Evolutionary conservation across 176 grass and related monocot genomes (phyloP).

Genomic region (Aegilops bicornis): DNA sequence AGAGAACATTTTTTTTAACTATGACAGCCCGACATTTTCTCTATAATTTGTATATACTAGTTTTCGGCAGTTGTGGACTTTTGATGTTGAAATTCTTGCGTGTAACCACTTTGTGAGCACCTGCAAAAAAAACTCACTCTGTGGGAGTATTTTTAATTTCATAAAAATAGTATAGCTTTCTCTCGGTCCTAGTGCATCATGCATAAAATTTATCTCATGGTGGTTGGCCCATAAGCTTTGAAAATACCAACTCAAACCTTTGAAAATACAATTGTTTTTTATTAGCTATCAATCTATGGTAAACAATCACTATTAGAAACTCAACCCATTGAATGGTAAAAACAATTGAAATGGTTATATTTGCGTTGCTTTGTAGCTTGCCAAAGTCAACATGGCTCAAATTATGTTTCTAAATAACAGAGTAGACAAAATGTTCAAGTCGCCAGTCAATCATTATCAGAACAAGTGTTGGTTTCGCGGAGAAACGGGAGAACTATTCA

Average conservation of each 20-base stretch:
- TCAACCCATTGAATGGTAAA: not conserved
- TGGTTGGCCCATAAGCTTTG: too few relatives aligned
- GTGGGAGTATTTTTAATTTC: not conserved
- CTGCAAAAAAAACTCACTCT: not conserved
- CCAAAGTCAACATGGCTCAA: not conserved
- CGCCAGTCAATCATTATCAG: not conserved
- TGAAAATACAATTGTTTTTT: not conserved
- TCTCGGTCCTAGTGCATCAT: too few relatives aligned
- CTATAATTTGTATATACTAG: not conserved
- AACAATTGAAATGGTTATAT: not conserved
- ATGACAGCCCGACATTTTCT: too few relatives aligned
- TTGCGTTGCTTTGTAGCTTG: not conserved
- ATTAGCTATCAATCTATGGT: not conserved
- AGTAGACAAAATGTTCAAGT: slow-evolving; percentile 1
- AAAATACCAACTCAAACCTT: too few relatives aligned
- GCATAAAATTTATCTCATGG: too few relatives aligned
- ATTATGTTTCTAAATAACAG: not conserved
- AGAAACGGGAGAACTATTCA: not conserved
- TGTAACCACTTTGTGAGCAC: not conserved
- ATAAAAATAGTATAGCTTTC: too few relatives aligned
- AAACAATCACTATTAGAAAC: not conserved
- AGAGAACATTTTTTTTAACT: too few relatives aligned
- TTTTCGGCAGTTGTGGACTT: not conserved
- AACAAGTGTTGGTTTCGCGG: not conserved
- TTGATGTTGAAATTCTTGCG: not conserved